Evolutionary conservation across 352 stramenopile species (phyloP).

Genomic region (Phytophthora hibernalis): DNA sequence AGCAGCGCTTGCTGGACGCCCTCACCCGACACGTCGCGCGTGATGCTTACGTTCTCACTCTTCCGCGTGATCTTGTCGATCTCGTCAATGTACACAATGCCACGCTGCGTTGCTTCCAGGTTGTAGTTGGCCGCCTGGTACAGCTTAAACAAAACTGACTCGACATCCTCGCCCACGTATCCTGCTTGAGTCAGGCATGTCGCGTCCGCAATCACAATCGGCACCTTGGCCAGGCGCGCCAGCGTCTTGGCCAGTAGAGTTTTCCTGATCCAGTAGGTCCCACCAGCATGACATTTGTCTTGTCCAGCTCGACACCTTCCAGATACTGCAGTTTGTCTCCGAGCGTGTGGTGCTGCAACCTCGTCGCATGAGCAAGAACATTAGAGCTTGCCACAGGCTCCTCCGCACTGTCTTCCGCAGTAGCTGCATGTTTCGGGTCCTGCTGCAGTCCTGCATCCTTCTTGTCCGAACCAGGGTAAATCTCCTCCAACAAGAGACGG

Average conservation of each 20-base stretch:
- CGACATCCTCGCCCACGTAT: conserved; percentile 99
- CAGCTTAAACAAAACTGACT: conserved; percentile 98
- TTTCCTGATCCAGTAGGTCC: conserved; percentile 96
- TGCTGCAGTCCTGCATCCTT: conserved; percentile 28
- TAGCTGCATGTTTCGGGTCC: conserved; percentile 18
- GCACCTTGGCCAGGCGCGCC: conserved; percentile 95
- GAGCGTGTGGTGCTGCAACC: conserved; percentile 35
- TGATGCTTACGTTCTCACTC: conserved; percentile 93
- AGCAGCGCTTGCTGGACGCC: conserved; percentile 98
- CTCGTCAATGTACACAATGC: conserved; percentile 99
- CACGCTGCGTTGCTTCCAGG: conserved; percentile 94
- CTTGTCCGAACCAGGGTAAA: conserved; percentile 57
- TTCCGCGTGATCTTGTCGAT: conserved; percentile 98
- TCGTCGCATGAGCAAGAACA: conserved; percentile 18
- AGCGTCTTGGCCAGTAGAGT: conserved; percentile 98
- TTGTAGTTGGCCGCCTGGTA: conserved; percentile 97
- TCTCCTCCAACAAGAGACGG: conserved; percentile 69
- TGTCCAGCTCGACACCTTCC: conserved; percentile 96
- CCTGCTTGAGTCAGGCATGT: conserved; percentile 98
- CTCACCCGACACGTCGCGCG: conserved; percentile 97
- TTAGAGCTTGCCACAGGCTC: neutral
- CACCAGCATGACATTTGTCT: conserved; percentile 97
- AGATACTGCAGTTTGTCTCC: conserved; percentile 70
- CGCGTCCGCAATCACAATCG: conserved; percentile 97
- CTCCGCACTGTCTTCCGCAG: conserved; percentile 12